phyloP scores from a whole-genome alignment of 768 basidiomycete genomes.

The Cytidiella melzeri region DNA sequence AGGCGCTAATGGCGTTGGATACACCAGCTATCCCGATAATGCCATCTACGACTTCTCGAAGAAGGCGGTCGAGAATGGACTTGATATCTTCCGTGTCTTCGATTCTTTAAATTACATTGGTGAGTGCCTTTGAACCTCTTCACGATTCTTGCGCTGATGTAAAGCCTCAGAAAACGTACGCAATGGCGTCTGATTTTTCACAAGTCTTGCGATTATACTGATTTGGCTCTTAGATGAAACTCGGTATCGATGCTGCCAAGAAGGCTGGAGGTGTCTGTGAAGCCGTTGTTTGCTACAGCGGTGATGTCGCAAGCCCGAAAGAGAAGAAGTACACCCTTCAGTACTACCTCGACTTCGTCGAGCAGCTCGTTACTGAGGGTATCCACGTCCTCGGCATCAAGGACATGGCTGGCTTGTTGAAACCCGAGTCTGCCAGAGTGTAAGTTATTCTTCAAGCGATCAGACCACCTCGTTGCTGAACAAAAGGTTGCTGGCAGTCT shows the following conservation, averaged over 20 bases:
- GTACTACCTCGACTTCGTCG: conserved; percentile 95
- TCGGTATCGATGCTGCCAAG: conserved; percentile 99
- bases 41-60: conserved; percentile 99
- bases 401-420: conserved; percentile 97
- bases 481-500: conserved; percentile 44
- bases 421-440: conserved; percentile 90
- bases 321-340: conserved; percentile 96
- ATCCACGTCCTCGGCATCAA: conserved; percentile 97
- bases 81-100: conserved; percentile 99
- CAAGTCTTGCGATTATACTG: not conserved
- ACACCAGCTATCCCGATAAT: conserved; percentile 98
- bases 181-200: conserved; percentile 1
- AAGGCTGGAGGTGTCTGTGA: conserved; percentile 98
- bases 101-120: conserved; percentile 99
- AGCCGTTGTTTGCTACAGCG: conserved; percentile 97
- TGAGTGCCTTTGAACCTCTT: conserved; percentile 29
- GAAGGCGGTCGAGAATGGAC: conserved; percentile 98
- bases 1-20: conserved; percentile 98
- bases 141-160: not conserved
- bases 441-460: conserved; percentile 33
- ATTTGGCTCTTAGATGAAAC: conserved; percentile 43
- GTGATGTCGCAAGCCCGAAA: conserved; percentile 91
- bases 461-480: conserved; percentile 1
- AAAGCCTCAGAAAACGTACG: conserved; percentile 60
- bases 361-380: conserved; percentile 88